Evolutionary conservation across 1,139 yeast genomes (phyloP).

Genomic region (Magnusiomyces ingens): DNA sequence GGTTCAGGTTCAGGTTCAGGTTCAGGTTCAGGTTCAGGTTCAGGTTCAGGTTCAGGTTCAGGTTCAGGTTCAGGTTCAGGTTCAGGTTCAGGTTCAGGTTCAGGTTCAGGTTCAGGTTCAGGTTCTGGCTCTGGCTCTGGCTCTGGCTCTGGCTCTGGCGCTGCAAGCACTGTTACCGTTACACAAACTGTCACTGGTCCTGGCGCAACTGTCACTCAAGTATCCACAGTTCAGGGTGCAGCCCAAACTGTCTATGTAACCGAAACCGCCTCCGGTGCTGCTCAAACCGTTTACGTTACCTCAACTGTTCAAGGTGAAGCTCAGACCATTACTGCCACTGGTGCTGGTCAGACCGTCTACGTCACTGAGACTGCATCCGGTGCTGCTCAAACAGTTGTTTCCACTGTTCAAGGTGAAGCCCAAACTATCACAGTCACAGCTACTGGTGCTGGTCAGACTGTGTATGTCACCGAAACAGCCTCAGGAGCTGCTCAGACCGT

Average conservation of each 20-base stretch:
- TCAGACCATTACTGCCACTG: background rate
- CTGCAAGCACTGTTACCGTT: background rate
- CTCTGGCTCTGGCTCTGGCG: constrained; percentile 7
- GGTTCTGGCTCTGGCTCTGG: constrained; percentile 7
- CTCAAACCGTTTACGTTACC: constrained; percentile 6
- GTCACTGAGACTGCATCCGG: constrained; percentile 1
- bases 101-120: constrained; percentile 2
- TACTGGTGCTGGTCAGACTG: constrained; percentile 2
- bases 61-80: constrained; percentile 2
- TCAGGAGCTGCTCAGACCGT: constrained; percentile 2
- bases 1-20: background rate
- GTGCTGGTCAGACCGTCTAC: background rate
- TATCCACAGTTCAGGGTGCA: background rate
- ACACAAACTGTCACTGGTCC: background rate
- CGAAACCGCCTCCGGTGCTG: constrained; percentile 1
- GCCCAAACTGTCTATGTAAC: background rate
- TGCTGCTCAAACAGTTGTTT: constrained; percentile 1
- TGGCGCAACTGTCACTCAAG: background rate
- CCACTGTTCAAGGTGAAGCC: constrained; percentile 10
- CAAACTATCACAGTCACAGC: constrained; percentile 3
- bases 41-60: background rate
- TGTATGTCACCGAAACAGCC: constrained; percentile 3
- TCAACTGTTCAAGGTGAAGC: constrained; percentile 1
- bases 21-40: constrained; percentile 1
- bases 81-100: constrained; percentile 1